phyloP scores from a whole-genome alignment of 2,329 filamentous ascomycete species.

The Xylaria sp. region DNA sequence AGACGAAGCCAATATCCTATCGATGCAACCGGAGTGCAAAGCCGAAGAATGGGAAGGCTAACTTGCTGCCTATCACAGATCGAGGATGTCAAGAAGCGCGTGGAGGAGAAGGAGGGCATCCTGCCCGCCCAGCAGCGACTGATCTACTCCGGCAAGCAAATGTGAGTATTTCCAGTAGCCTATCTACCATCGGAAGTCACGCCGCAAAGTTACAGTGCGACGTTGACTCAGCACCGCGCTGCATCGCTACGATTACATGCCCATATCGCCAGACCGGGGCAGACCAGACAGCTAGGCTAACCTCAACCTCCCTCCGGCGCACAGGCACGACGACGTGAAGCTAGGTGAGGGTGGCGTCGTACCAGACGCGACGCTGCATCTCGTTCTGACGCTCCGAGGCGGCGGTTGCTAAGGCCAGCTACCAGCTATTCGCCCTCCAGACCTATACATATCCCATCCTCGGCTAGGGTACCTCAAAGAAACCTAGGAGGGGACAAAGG shows the following conservation, averaged over 20 bases:
- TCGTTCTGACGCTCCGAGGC: constrained; percentile 93
- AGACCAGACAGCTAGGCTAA: constrained; percentile 15
- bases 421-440: neutral
- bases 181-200: neutral
- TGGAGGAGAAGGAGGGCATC: constrained; percentile 99
- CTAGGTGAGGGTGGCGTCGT: constrained; percentile 90
- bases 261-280: neutral
- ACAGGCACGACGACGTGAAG: constrained; percentile 93
- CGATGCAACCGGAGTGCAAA: neutral
- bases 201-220: too few relatives aligned
- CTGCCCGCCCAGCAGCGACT: constrained; percentile 95
- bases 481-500: neutral
- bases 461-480: neutral
- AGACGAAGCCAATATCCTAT: neutral
- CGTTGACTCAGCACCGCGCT: neutral
- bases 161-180: constrained; percentile 66
- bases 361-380: constrained; percentile 91
- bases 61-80: constrained; percentile 66
- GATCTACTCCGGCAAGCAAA: constrained; percentile 98
- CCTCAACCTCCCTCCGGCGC: neutral
- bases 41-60: constrained; percentile 5
- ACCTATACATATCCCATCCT: neutral
- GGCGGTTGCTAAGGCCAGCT: constrained; percentile 56
- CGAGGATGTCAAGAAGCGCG: constrained; percentile 96
- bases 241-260: too few relatives aligned